Conservation (phyloP, 2,329 filamentous ascomycete genomes). For the Xylariaceae sp. region DNA sequence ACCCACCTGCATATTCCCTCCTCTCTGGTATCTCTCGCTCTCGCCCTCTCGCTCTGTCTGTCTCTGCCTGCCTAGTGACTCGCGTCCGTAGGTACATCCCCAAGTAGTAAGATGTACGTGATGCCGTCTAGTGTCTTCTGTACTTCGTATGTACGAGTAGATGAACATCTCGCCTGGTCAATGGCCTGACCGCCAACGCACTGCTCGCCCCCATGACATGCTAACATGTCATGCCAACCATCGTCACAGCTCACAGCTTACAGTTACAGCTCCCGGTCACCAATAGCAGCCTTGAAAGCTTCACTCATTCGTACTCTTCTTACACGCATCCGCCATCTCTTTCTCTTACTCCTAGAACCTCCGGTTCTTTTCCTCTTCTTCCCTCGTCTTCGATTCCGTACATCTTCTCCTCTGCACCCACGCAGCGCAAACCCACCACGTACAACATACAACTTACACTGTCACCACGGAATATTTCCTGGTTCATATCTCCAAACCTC, state of each 20-base stretch:
- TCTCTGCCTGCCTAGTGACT: not conserved
- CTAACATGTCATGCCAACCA: slow-evolving; percentile 6
- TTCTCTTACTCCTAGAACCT: slow-evolving; percentile 4
- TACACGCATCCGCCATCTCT: slow-evolving; percentile 1
- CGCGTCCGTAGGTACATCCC: too few relatives aligned
- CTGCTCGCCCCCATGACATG: slow-evolving; percentile 15
- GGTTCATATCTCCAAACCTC: not conserved
- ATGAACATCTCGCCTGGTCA: not conserved
- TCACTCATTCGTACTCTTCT: slow-evolving; percentile 21
- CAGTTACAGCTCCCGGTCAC: not conserved
- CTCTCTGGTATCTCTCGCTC: not conserved
- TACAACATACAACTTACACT: not conserved
- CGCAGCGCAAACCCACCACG: not conserved
- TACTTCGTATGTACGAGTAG: not conserved
- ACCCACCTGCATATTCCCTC: not conserved
- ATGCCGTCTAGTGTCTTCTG: too few relatives aligned
- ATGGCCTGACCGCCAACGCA: slow-evolving; percentile 20
- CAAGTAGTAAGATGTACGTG: not conserved
- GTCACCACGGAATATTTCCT: not conserved
- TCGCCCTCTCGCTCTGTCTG: not conserved
- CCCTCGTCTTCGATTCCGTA: not conserved
- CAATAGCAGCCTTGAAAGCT: slow-evolving; percentile 21
- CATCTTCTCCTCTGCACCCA: not conserved
- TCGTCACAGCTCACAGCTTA: slow-evolving; percentile 11
- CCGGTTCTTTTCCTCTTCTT: slow-evolving; percentile 10